These are phyloP conservation scores for Oryza rufipogon DNA, from an alignment of 176 grass and related monocot genomes.

Conservation along the genomic window DNA sequence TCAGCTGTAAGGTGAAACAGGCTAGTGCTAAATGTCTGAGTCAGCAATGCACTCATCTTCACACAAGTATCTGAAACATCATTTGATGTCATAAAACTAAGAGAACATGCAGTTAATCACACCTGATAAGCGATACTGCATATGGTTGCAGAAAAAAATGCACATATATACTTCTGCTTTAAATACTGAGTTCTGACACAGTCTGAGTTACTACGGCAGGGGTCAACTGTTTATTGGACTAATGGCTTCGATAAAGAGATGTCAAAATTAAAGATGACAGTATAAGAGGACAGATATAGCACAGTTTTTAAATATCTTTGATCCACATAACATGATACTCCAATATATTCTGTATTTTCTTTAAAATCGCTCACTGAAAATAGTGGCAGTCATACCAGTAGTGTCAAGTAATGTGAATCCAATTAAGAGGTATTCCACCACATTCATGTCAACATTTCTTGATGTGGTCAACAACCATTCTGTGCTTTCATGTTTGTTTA, in stretches of 20 bases:
- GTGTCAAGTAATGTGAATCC: not conserved
- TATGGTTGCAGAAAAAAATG: constrained; percentile 10
- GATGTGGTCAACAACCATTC: not conserved
- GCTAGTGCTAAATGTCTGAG: not conserved
- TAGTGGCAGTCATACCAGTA: not conserved
- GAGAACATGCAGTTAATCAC: constrained; percentile 8
- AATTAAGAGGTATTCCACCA: not conserved
- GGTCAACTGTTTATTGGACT: not conserved
- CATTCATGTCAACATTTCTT: constrained; percentile 21
- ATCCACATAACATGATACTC: not conserved
- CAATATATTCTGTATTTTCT: not conserved
- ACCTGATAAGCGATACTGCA: not conserved
- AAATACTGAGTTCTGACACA: not conserved
- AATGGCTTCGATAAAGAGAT: constrained; percentile 9
- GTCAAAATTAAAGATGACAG: constrained; percentile 11
- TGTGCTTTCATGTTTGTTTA: not conserved
- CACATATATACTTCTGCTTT: constrained; percentile 3
- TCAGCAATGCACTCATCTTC: not conserved
- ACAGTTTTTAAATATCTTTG: not conserved
- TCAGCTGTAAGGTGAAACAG: not conserved
- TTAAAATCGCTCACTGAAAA: not conserved
- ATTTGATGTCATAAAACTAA: constrained; percentile 2
- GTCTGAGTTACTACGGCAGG: not conserved
- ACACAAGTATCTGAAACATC: constrained; percentile 1
- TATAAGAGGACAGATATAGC: not conserved